Conservation (phyloP, 1,284 basidiomycete genomes). For the Heliocybe sulcata region DNA sequence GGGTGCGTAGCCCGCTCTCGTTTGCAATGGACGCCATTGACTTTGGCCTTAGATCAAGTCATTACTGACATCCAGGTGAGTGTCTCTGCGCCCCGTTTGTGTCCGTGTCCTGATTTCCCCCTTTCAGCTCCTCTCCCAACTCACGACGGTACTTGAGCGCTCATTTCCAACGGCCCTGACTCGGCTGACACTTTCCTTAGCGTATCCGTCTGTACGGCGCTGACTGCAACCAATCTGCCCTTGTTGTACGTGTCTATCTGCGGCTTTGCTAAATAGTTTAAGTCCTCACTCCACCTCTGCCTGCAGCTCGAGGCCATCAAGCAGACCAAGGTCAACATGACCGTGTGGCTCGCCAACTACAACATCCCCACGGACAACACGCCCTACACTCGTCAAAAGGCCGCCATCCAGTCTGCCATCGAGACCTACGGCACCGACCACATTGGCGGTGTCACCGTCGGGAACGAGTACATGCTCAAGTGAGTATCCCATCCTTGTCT, state of each 20-base stretch:
- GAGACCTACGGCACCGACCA: slow-evolving; percentile 74
- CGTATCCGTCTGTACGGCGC: slow-evolving; percentile 52
- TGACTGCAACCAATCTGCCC: slow-evolving; percentile 50
- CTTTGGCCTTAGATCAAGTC: slow-evolving; percentile 23
- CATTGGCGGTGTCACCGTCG: slow-evolving; percentile 76
- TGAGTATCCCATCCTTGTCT: too few species aligned
- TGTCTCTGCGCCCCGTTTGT: neutral
- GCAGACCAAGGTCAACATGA: slow-evolving; percentile 84
- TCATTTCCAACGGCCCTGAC: neutral
- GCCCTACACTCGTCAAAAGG: slow-evolving; percentile 70
- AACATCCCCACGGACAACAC: slow-evolving; percentile 52
- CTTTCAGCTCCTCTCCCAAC: slow-evolving; percentile 45
- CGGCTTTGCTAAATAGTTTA: slow-evolving; percentile 4
- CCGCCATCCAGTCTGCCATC: slow-evolving; percentile 60
- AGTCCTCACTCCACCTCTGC: neutral
- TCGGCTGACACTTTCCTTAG: slow-evolving; percentile 12
- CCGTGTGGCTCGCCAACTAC: slow-evolving; percentile 84
- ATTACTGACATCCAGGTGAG: slow-evolving; percentile 45
- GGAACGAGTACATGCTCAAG: slow-evolving; percentile 83
- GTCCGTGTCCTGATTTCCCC: neutral
- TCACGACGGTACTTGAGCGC: slow-evolving; percentile 30
- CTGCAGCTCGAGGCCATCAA: slow-evolving; percentile 71
- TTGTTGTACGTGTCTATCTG: slow-evolving; percentile 31
- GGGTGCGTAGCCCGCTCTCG: slow-evolving; percentile 25
- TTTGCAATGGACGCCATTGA: too few species aligned